A percentile compares a stretch with the other conserved stretches of the same genome.
Conservation (phyloP, 345 rosid species). For the Citrus reticulata region DNA sequence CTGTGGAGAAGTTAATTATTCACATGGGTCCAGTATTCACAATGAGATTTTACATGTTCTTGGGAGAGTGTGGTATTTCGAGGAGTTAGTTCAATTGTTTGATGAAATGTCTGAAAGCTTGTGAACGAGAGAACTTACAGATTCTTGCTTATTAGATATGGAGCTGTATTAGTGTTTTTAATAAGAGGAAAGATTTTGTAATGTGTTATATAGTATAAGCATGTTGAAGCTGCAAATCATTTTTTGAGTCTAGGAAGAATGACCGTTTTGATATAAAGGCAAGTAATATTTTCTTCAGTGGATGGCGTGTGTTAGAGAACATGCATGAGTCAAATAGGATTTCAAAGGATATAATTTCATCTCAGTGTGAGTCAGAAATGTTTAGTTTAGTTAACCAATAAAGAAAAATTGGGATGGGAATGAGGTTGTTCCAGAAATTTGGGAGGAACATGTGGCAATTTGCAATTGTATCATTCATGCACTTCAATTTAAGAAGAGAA, state of each 20-base stretch:
- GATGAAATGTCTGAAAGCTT: conserved; percentile 54
- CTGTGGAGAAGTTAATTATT: conserved; percentile 12
- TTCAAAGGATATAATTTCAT: conserved; percentile 68
- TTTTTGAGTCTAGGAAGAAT: conserved; percentile 35
- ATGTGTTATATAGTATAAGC: conserved; percentile 65
- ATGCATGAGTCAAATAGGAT: conserved; percentile 77
- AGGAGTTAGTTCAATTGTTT: conserved; percentile 52
- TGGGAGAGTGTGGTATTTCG: conserved; percentile 56
- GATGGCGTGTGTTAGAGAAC: conserved; percentile 80
- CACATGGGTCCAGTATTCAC: conserved; percentile 35
- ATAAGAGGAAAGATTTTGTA: conserved; percentile 54
- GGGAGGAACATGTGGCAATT: conserved; percentile 62
- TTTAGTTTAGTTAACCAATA: conserved; percentile 72
- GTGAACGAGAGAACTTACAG: conserved; percentile 40
- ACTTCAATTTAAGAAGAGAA: conserved; percentile 78
- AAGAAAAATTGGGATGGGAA: conserved; percentile 63
- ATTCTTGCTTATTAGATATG: conserved; percentile 52
- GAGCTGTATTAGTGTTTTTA: conserved; percentile 51
- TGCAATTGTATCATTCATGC: conserved; percentile 81
- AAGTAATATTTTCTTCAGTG: conserved; percentile 64
- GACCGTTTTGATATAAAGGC: conserved; percentile 48
- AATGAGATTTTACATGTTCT: conserved; percentile 61
- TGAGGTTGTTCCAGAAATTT: conserved; percentile 66
- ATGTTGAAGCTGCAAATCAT: conserved; percentile 67
- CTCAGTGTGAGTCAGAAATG: conserved; percentile 48